Base-by-base conservation (phyloP, 1,139 yeast genomes). In the Taiozyma sp. region DNA sequence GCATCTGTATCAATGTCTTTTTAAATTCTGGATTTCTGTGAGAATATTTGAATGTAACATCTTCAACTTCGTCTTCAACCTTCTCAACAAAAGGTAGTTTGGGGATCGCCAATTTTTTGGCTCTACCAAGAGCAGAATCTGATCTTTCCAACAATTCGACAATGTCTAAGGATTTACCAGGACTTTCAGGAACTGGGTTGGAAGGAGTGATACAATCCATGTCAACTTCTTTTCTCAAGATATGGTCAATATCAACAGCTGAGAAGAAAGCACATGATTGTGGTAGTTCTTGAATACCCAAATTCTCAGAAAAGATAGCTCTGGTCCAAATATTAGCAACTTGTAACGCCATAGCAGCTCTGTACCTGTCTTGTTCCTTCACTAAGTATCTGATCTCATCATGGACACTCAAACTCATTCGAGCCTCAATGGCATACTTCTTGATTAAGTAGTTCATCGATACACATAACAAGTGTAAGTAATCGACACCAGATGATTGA, bases 401-500 rank as follows among this genome's bases (percentile, higher is more conserved):
- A 68, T 95, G 99, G 36, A 95, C 97, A 0, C 99, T 91, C 22
- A 95, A 76, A 54, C 86, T 74, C 52, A 95, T 73, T 49, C 99
- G 72, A 1, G 96, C 96, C 43, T 86, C 79, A n/a, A 95, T 72
- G 6, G 73, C 66, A 66, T 83, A 93, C 54, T 75, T 77, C 41
- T 80, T 76, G 47, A 80, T 75, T 58, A 95, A 73, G 63, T 90
- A 89, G 54, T 90, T 89, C 98, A 95, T 93, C 0, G 97, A 83
- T 6, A 91, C 80, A 51, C 93, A 78, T 51, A 95, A 69, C 43
- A 95, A 68, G 66, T 95, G 99, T 49, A 95, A 74, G 65, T 95
- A 95, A 66, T 95, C 99, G 19, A 95, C 99, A 43, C 99, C 99
- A 1, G 97, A 90, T 43, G 97, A 90, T 67, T 95, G 99, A 64